These are phyloP conservation scores for Chaetomiaceae sp. DNA, from an alignment of 2,329 filamentous ascomycete genomes.

Conservation along the genomic window DNA sequence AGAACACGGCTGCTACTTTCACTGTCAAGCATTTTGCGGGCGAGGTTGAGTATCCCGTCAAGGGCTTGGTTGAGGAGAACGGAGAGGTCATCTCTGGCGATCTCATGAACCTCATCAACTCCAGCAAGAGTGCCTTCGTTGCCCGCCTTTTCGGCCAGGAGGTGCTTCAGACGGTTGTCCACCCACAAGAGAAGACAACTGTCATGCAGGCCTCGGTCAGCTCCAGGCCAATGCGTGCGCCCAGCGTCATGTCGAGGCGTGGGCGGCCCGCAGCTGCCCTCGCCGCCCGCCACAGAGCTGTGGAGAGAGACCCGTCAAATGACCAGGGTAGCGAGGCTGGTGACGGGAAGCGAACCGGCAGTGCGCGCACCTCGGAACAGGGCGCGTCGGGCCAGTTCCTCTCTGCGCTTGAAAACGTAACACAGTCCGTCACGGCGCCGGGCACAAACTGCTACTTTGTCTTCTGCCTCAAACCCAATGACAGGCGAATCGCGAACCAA, in stretches of 20 bases:
- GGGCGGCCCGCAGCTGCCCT: slow-evolving; percentile 45
- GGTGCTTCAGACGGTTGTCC: slow-evolving; percentile 84
- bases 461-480: slow-evolving; percentile 96
- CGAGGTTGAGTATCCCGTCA: slow-evolving; percentile 89
- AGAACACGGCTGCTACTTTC: slow-evolving; percentile 75
- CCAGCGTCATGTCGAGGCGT: slow-evolving; percentile 85
- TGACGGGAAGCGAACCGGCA: slow-evolving; percentile 38
- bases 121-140: slow-evolving; percentile 84
- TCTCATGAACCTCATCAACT: slow-evolving; percentile 87
- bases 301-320: slow-evolving; percentile 37
- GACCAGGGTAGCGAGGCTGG: slow-evolving; percentile 48
- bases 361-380: slow-evolving; percentile 58
- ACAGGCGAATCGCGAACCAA: slow-evolving; percentile 93
- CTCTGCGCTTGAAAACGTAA: slow-evolving; percentile 83
- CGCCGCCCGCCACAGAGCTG: slow-evolving; percentile 21
- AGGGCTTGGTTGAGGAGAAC: slow-evolving; percentile 88
- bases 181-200: slow-evolving; percentile 82
- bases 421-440: slow-evolving; percentile 73
- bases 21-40: slow-evolving; percentile 94
- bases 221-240: slow-evolving; percentile 88
- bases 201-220: slow-evolving; percentile 96
- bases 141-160: slow-evolving; percentile 93
- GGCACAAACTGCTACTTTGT: slow-evolving; percentile 93
- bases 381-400: slow-evolving; percentile 92
- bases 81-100: slow-evolving; percentile 94